A percentile compares a stretch with the other conserved stretches of the same genome.
phyloP scores from a whole-genome alignment of 2,329 filamentous ascomycete genomes.

The Trichoderma sp. region DNA sequence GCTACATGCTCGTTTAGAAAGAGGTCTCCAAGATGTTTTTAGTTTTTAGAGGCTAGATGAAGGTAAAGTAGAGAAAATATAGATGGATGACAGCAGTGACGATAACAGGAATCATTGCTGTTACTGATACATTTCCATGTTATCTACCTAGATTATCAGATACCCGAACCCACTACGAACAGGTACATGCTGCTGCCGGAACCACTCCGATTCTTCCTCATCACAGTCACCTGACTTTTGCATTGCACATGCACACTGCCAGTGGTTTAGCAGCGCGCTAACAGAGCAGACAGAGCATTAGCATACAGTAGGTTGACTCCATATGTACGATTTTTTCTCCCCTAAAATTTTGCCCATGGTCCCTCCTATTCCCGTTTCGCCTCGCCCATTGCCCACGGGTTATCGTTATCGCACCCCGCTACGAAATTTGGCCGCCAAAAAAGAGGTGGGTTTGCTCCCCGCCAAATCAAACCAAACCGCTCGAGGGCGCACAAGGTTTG shows the following conservation, averaged over 20 bases:
- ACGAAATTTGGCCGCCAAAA: slow-evolving; percentile 24
- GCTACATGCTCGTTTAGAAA: background rate
- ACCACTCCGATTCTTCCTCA: background rate
- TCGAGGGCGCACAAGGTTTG: slow-evolving; percentile 23
- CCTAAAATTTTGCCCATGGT: background rate
- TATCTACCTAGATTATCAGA: too few species aligned
- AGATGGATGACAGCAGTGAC: background rate
- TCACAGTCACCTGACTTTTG: background rate
- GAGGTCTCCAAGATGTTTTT: background rate
- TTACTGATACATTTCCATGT: too few species aligned
- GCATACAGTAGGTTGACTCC: background rate
- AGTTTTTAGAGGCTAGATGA: background rate
- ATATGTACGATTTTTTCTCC: background rate
- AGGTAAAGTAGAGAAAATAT: background rate
- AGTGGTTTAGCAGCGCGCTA: background rate
- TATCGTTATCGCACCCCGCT: slow-evolving; percentile 42
- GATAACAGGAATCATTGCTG: background rate
- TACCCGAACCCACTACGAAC: too few species aligned
- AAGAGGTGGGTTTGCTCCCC: slow-evolving; percentile 21
- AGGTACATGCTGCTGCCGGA: background rate
- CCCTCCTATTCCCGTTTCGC: background rate
- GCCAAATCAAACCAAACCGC: slow-evolving; percentile 22
- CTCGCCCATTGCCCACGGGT: slow-evolving; percentile 28
- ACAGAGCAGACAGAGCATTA: background rate
- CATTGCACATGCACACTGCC: background rate